These are phyloP conservation scores for Kluyveromyces starmeri DNA, from an alignment of 805 yeast genomes.

Conservation along the genomic window DNA sequence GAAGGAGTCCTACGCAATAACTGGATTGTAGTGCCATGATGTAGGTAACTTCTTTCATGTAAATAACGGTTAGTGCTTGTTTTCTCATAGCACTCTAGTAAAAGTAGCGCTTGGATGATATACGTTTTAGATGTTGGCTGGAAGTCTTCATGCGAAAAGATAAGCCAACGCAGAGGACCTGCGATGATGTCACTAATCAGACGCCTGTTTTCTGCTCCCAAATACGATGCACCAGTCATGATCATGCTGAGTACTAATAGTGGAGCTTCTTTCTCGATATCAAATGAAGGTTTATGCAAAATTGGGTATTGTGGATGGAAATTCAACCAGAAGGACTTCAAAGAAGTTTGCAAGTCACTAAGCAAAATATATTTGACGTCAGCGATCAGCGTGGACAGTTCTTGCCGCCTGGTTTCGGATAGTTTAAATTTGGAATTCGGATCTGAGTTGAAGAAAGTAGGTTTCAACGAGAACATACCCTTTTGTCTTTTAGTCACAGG, in stretches of 20 bases:
- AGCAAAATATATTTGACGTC: constrained; percentile 14
- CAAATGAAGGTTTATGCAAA: constrained; percentile 39
- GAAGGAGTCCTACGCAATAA: constrained; percentile 66
- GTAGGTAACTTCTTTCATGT: constrained; percentile 78
- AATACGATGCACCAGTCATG: constrained; percentile 43
- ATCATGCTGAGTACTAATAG: constrained; percentile 47
- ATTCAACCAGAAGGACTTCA: constrained; percentile 40
- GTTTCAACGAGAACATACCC: constrained; percentile 3
- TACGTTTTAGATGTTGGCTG: constrained; percentile 70
- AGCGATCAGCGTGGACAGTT: constrained; percentile 12
- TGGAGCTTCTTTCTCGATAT: constrained; percentile 42
- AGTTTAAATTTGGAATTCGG: constrained; percentile 15
- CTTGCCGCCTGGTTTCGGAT: constrained; percentile 10
- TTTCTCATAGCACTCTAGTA: constrained; percentile 76
- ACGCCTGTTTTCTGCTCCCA: constrained; percentile 22
- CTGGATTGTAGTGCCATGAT: constrained; percentile 82
- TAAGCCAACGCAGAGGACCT: constrained; percentile 52
- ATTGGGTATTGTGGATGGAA: constrained; percentile 49
- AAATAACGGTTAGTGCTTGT: constrained; percentile 54
- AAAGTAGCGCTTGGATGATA: constrained; percentile 63
- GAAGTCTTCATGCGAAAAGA: constrained; percentile 64
- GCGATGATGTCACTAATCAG: constrained; percentile 29
- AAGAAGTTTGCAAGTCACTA: constrained; percentile 12
- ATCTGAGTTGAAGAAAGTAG: constrained; percentile 17
- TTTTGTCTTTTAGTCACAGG: background rate